Base-by-base conservation (phyloP, 1,139 yeast species). In the Nakaseomyces kungkrabaensis region DNA sequence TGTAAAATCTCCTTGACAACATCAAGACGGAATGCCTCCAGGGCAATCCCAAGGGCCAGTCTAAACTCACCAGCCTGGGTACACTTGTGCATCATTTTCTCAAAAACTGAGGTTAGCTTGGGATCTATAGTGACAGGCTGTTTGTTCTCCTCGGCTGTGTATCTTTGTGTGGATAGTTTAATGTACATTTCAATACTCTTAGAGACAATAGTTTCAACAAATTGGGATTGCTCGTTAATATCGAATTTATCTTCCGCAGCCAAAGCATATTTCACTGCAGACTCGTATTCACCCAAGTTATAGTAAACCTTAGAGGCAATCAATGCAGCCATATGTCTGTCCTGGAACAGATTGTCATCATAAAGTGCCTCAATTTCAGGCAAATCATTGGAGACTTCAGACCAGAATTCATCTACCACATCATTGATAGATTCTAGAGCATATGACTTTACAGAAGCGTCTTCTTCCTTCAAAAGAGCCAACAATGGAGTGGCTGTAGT, bases 271-370 rank as follows among this genome's bases (percentile, higher is more conserved):
- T 79, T 84, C 56, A 92, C 96, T 10, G 96, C 85, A 5, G 94
- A 79, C 56, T 87, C 95, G 62, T 85, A 89, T 66, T 92, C 98
- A 45, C 97, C 97, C 61, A 92, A 76, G 66, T 94, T 90, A 68
- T 89, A 94, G 72, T 92, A 94, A 17, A 92, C 95, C 69, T 92
- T 92, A 31, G 97, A 88, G 6, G 92, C 92, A 55, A 92, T 79
- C 56, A 92, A 74, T 4, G 98, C 98, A 3, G 97, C 98, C 63
- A 92, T 75, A 50, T 79, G 72, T 59, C 95, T 79, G 54, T 84
- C 80, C 47, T 82, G 79, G 67, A 90, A 92, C 13, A 76, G 69
- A 52, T 78, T 76, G 67, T 92, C 96, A 69, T 92, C 98, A 63
- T 85, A 89, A 50, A 92, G 74, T 56, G 88, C 96, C 71, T 92